Evolutionary conservation across 2,329 filamentous ascomycete species (phyloP), one percentile per base, ranked within the genome.

Genomic region (Beauveria sp.): DNA sequence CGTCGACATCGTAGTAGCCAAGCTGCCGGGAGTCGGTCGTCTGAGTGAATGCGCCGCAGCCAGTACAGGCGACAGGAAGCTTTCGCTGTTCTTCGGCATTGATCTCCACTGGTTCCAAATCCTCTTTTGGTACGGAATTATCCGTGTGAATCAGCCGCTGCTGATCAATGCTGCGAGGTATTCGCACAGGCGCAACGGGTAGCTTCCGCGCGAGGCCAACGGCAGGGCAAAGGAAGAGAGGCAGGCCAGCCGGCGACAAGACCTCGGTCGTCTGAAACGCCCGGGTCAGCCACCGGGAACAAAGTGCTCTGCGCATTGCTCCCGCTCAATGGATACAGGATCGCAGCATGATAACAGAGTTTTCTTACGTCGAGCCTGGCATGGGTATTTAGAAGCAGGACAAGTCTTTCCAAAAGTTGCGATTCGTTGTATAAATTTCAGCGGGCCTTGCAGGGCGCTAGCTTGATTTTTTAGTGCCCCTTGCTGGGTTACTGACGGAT

Each of bases 41-140:
- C 70, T 89, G 86, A 51, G 84, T 78, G 66, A 87, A 78, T 16
- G 86, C 86, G 50, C 86, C 86, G 69, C 86, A 89, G 42, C 86
- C 86, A 14, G 79, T 78, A 66, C 86, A 89, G 65, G 81, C 83
- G 12, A 78, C 67, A 0, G 86, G 86, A 1, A 88, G 73, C 50
- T 65, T 67, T 45, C 70, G 68, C 16, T 20, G 40, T 14, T 45
- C 58, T 3, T 64, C 55, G 1, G 50, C 14, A 16, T 38, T 20
- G 7, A 12, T 4, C 14, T 42, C 51, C 1, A 18, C 50, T 43
- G 12, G 12, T 57, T 40, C 4, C 34, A 38, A 5, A 38, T 26
- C 14, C 2, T 40, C 26, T 18, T 52, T 42, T 7, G 38, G 38
- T 18, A 49, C 9, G 10, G 52, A 60, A 7, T 66, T 63, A 43